These are phyloP conservation scores for Phaseolus lunatus DNA, from an alignment of 306 rosid genomes.

Conservation along the genomic window DNA sequence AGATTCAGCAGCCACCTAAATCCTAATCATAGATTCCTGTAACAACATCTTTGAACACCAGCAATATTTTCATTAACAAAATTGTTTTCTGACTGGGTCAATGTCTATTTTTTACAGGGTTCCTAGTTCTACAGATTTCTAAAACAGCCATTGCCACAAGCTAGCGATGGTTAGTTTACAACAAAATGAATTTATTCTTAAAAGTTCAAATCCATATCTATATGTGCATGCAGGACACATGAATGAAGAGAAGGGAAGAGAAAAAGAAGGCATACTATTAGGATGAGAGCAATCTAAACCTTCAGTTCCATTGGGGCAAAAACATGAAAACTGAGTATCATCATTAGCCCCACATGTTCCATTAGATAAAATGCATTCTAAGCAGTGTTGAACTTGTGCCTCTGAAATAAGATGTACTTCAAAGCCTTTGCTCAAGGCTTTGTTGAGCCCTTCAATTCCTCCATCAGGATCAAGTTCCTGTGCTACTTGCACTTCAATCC, in stretches of 20 bases:
- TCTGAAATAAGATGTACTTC: conserved; percentile 30
- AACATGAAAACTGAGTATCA: conserved; percentile 42
- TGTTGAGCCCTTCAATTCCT: conserved; percentile 1
- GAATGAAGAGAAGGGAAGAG: conserved; percentile 19
- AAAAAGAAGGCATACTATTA: conserved; percentile 40
- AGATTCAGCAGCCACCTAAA: conserved; percentile 8
- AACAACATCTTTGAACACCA: neutral
- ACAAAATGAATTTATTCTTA: conserved; percentile 5
- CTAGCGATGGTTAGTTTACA: neutral
- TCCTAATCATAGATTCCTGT: neutral
- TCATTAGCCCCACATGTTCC: conserved; percentile 49
- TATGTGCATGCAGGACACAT: neutral
- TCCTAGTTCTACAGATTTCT: neutral
- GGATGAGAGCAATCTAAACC: conserved; percentile 37
- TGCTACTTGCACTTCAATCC: conserved; percentile 37
- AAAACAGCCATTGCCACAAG: neutral
- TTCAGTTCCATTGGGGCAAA: conserved; percentile 46
- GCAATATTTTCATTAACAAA: neutral
- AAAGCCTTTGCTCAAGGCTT: conserved; percentile 47
- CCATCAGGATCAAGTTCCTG: neutral
- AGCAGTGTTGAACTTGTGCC: conserved; percentile 14
- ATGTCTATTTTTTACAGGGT: neutral
- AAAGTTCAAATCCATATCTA: conserved; percentile 2
- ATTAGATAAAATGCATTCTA: conserved; percentile 5
- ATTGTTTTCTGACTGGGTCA: neutral